These are phyloP conservation scores for Calonectria pseudoturangicola DNA, from an alignment of 2,329 filamentous ascomycete species.

Conservation along the genomic window DNA sequence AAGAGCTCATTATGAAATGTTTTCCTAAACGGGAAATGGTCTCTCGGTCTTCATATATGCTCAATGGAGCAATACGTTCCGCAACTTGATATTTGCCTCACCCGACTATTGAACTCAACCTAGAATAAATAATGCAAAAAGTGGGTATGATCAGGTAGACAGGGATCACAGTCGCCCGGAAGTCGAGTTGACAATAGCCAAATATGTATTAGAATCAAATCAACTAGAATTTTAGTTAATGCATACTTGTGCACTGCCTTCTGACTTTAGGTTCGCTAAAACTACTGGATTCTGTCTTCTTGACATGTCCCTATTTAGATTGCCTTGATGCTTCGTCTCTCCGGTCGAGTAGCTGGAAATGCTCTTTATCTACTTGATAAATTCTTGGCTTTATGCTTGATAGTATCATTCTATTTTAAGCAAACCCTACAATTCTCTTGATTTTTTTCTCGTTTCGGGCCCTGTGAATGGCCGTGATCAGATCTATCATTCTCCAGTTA, in stretches of 20 bases:
- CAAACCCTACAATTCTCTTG: not conserved
- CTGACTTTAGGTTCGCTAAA: not conserved
- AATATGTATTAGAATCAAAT: not conserved
- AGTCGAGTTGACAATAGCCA: not conserved
- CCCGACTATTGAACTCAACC: conserved; percentile 24
- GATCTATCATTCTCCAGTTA: not conserved
- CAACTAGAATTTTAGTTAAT: not conserved
- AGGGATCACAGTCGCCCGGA: not conserved
- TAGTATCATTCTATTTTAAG: not conserved
- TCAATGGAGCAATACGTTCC: conserved; percentile 20
- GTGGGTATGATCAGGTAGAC: conserved; percentile 7
- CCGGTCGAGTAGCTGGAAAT: not conserved
- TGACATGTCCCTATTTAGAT: not conserved
- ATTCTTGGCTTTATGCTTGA: not conserved
- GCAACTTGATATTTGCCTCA: conserved; percentile 12
- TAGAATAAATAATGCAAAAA: conserved; percentile 15
- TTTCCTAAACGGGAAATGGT: not conserved
- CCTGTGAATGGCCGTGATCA: not conserved
- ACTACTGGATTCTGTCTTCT: not conserved
- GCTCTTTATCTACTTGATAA: not conserved
- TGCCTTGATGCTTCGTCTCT: not conserved
- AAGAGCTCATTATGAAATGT: too few species aligned
- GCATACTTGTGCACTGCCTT: not conserved
- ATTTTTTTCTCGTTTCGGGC: too few species aligned
- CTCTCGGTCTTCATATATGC: not conserved